Base-by-base conservation (phyloP, 257 asterid species). In the Gentiana straminea region DNA sequence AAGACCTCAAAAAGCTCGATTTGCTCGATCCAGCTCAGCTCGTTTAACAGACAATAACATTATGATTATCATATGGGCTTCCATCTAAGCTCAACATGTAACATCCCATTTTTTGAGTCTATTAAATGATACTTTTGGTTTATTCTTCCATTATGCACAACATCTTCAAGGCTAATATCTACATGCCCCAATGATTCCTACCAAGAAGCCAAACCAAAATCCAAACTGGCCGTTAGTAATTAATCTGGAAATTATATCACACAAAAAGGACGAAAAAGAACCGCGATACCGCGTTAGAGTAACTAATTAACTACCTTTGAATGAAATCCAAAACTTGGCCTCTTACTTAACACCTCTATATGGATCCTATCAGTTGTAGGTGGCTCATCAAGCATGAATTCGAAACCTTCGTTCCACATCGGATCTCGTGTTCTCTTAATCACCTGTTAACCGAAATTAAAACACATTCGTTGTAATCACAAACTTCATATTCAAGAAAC, bases 21-120 rank as follows among this genome's bases (percentile, higher is more conserved):
- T 15, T 15, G 24, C 24, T 15, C 24, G 24, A 24, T 24, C 24
- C 24, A 24, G 24, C 24, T 24, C 24, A 24, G 24, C 24, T 24
- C 24, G 24, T 24, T 24, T 24, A 24, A 24, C 24, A 24, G 24
- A 24, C 24, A 70, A 0, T 24, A 24, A 24, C 37, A 6, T 38
- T 44, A 54, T 24, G 12, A 59, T n/a, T 8, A n/a, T 79, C 84
- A 86, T 60, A 83, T 74, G 32, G 70, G 82, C 57, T 78, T 86
- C 97, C 97, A 89, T 66, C 78, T 72, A 41, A 84, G 68, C 59
- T 83, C 94, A 76, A 89, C 71, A 45, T 89, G 94, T 63, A 86
- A 65, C 11, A 64, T 51, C 35, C 97, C 97, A 67, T 81, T 58
- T 65, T 82, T 86, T 8, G 95, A 86, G 61, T 81, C 72, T 66